Evolutionary conservation across 2,329 filamentous ascomycete genomes (phyloP).

Genomic region (Trichophyton verrucosum): DNA sequence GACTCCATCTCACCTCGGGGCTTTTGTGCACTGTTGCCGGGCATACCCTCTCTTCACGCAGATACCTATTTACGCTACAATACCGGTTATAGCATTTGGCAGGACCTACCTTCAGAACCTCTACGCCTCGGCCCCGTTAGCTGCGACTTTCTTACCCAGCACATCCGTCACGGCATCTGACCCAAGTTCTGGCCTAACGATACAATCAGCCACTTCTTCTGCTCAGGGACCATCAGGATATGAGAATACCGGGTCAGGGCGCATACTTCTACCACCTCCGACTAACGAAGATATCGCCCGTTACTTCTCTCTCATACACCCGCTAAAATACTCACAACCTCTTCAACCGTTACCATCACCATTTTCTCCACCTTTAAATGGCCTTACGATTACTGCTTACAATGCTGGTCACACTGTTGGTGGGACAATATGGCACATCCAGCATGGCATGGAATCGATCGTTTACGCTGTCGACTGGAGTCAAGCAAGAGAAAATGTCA

Average conservation of each 20-base stretch:
- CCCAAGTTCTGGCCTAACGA: slow-evolving; percentile 18
- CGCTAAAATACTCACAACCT: slow-evolving; percentile 92
- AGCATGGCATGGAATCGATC: slow-evolving; percentile 90
- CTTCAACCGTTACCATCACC: slow-evolving; percentile 79
- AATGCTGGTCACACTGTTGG: slow-evolving; percentile 92
- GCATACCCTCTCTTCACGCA: slow-evolving; percentile 83
- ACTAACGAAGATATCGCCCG: slow-evolving; percentile 77
- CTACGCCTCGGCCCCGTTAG: slow-evolving; percentile 79
- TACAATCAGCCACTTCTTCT: slow-evolving; percentile 17
- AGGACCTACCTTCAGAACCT: slow-evolving; percentile 83
- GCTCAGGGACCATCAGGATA: slow-evolving; percentile 20
- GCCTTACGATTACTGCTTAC: slow-evolving; percentile 89
- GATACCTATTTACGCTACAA: slow-evolving; percentile 88
- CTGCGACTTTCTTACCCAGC: slow-evolving; percentile 67
- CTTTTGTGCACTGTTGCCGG: slow-evolving; percentile 94
- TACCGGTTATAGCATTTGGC: slow-evolving; percentile 83
- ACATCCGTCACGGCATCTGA: slow-evolving; percentile 44
- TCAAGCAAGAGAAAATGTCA: slow-evolving; percentile 88
- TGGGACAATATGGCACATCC: slow-evolving; percentile 97
- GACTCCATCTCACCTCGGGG: slow-evolving; percentile 79
- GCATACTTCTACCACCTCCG: slow-evolving; percentile 54
- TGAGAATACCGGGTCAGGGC: slow-evolving; percentile 20
- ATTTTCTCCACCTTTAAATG: slow-evolving; percentile 78
- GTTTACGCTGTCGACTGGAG: slow-evolving; percentile 99
- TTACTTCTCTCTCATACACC: slow-evolving; percentile 83